A percentile compares a stretch with the other conserved stretches of the same genome.
Conservation (phyloP, 352 stramenopile species). For the Phytophthora fragariaefolia region DNA sequence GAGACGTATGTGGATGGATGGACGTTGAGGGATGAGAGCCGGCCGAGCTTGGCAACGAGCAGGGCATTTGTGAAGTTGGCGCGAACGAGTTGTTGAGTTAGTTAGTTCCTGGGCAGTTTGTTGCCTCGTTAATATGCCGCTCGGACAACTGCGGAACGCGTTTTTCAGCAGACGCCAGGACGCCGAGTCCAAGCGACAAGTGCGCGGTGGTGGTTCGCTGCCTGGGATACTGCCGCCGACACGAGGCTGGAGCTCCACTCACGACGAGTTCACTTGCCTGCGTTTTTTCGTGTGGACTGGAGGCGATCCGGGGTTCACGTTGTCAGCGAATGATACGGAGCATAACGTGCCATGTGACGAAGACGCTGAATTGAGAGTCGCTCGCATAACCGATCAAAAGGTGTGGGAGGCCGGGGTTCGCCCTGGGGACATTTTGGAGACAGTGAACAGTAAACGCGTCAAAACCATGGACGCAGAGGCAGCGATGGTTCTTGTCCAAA, state of each 20-base stretch:
- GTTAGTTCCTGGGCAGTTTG: too few relatives aligned
- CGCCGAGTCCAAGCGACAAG: neutral
- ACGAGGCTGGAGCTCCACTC: constrained; percentile 35
- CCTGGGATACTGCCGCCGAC: neutral
- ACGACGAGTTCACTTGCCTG: constrained; percentile 42
- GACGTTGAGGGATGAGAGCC: too few relatives aligned
- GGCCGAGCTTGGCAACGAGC: too few relatives aligned
- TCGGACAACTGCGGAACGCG: constrained; percentile 23
- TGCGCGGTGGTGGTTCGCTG: neutral
- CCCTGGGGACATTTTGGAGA: constrained; percentile 62
- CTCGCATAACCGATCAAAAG: constrained; percentile 36
- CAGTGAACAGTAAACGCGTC: constrained; percentile 44
- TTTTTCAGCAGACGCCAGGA: constrained; percentile 23
- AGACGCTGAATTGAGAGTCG: constrained; percentile 38
- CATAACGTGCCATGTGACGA: constrained; percentile 26
- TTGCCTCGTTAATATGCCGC: constrained; percentile 19
- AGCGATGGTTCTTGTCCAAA: constrained; percentile 42
- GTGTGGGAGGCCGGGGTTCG: constrained; percentile 60
- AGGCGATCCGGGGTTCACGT: constrained; percentile 36
- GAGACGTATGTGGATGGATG: too few relatives aligned
- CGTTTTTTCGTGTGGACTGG: constrained; percentile 61
- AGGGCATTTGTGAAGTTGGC: too few relatives aligned
- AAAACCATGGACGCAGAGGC: constrained; percentile 42
- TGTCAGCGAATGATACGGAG: constrained; percentile 31
- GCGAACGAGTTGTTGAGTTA: too few relatives aligned